Conservation (phyloP, 331 rosid genomes). For the Pyracantha coccinea region DNA sequence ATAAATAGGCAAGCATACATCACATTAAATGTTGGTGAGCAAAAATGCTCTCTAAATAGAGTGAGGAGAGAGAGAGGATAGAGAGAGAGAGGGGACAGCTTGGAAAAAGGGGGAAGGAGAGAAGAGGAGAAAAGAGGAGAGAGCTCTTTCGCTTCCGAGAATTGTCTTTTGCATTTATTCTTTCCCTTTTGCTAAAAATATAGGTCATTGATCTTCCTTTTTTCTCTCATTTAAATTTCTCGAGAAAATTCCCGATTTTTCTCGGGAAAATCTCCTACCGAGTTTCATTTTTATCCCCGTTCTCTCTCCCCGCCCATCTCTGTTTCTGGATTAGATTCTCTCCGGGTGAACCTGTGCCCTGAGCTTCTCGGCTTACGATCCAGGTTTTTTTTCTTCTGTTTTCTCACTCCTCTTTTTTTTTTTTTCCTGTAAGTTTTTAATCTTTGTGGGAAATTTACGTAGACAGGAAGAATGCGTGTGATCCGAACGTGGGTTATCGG, state of each 20-base stretch:
- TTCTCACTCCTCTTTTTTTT: neutral
- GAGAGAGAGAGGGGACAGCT: neutral
- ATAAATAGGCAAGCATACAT: too few relatives aligned
- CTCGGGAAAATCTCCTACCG: slow-evolving; percentile 8
- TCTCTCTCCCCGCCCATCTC: neutral
- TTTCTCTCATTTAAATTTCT: neutral
- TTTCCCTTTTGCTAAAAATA: neutral
- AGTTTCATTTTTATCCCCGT: neutral
- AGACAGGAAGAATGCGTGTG: slow-evolving; percentile 13
- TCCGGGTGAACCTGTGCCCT: neutral
- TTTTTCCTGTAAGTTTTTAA: neutral
- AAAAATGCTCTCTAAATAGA: too few relatives aligned
- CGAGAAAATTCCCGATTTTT: slow-evolving; percentile 9
- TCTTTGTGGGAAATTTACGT: neutral
- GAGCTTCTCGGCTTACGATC: neutral
- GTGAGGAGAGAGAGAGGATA: neutral
- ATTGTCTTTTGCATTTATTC: neutral
- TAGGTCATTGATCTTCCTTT: too few relatives aligned
- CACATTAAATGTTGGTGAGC: too few relatives aligned
- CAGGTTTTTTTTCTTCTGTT: neutral
- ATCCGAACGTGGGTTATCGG: slow-evolving; percentile 12
- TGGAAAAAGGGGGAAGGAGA: neutral
- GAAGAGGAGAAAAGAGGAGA: neutral
- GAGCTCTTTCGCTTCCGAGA: neutral
- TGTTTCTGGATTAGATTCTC: slow-evolving; percentile 12